Base-by-base conservation (phyloP, 2,329 filamentous ascomycete species). In the Cyclaneusma minus region DNA sequence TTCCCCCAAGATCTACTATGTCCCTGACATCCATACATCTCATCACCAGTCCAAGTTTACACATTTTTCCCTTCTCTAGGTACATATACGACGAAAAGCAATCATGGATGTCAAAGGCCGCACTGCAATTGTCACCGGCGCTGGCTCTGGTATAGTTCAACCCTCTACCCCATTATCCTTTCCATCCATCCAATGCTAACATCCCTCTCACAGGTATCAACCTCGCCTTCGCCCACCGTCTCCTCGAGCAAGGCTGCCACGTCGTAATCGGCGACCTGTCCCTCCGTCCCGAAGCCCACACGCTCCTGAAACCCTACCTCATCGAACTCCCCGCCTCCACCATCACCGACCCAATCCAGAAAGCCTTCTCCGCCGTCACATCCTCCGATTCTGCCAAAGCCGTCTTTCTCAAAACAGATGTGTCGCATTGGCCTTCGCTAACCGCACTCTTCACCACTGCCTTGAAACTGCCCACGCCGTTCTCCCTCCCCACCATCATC, bases 101-200 rank as follows among this genome's bases (percentile, higher is more conserved):
- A n/a, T n/a, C n/a, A 38, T 42, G 35, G 35, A 37, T n/a, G 52
- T 62, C 12, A 38, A 51, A 27, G 55, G 52, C 26, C 60, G 56
- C 39, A 55, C 59, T 8, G 63, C 63, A 8, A 61, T 68, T 24
- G 48, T 68, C 16, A 68, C 62, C 7, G 63, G 63, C 16, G 62
- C 59, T 20, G 62, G 63, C 14, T 65, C 61, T 24, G 62, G 62
- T 57, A n/a, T 43, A 33, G 44, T 15, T 19, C 5, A 27, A 6
- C 8, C 11, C 4, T 19, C n/a, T n/a, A n/a, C n/a, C n/a, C n/a
- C n/a, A n/a, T 12, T 16, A n/a, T n/a, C 15, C 8, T 8, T 13
- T 5, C 11, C 11, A 30, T 12, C 9, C 8, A 25, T 21, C 16
- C 33, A 22, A 27, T 16, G 25, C 8, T 23, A 27, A 21, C 6